A percentile compares a stretch with the other conserved stretches of the same genome.
These are phyloP conservation scores for Boletus reticuloceps DNA, from an alignment of 768 basidiomycete genomes.

Conservation along the genomic window DNA sequence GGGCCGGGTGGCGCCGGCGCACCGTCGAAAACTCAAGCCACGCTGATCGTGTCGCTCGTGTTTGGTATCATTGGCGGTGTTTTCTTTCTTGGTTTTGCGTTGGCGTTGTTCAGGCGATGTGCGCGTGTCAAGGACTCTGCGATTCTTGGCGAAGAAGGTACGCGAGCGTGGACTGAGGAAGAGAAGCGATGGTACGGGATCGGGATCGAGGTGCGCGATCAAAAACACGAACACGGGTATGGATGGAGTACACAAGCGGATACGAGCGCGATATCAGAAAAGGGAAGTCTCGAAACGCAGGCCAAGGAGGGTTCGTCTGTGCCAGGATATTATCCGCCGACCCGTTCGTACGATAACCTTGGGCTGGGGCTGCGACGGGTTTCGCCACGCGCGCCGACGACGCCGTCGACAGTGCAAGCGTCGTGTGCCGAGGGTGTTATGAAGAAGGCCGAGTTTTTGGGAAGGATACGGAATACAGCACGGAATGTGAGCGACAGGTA, in stretches of 20 bases:
- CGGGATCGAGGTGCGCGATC: slow-evolving; percentile 26
- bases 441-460: slow-evolving; percentile 69
- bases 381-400: slow-evolving; percentile 45
- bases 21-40: slow-evolving; percentile 45
- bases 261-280: slow-evolving; percentile 27
- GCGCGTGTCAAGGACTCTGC: slow-evolving; percentile 60
- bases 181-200: slow-evolving; percentile 73
- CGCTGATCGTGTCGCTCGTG: slow-evolving; percentile 57
- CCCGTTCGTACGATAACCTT: slow-evolving; percentile 22
- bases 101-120: slow-evolving; percentile 56
- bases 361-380: slow-evolving; percentile 52
- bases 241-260: slow-evolving; percentile 32
- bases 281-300: slow-evolving; percentile 31
- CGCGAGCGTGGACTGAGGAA: slow-evolving; percentile 55
- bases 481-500: slow-evolving; percentile 68
- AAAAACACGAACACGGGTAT: slow-evolving; percentile 23
- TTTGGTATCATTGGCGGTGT: slow-evolving; percentile 64
- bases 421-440: slow-evolving; percentile 51
- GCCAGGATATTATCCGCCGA: slow-evolving; percentile 16
- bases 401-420: slow-evolving; percentile 29
- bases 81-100: slow-evolving; percentile 48
- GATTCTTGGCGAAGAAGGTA: slow-evolving; percentile 56
- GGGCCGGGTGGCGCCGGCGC: slow-evolving; percentile 38
- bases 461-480: slow-evolving; percentile 60
- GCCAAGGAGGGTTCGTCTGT: slow-evolving; percentile 16